A percentile compares a stretch with the other conserved stretches of the same genome.
phyloP scores from a whole-genome alignment of 2,329 filamentous ascomycete species.

The Aspergillus intermedius region DNA sequence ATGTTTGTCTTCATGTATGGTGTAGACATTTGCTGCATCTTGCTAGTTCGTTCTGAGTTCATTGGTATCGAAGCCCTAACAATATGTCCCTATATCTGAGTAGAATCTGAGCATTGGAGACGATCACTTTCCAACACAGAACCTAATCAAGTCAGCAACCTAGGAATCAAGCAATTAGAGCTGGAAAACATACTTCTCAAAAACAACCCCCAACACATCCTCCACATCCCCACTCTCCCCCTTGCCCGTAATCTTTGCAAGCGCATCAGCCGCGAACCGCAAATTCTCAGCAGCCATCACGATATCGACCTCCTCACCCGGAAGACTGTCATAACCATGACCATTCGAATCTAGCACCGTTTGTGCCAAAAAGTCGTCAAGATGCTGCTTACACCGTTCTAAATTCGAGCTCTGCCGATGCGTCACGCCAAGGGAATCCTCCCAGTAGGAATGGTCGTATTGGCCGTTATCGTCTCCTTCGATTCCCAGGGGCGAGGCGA shows the following conservation, averaged over 20 bases:
- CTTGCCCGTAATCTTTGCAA: slow-evolving; percentile 82
- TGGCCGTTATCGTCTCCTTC: slow-evolving; percentile 30
- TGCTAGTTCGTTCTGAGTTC: no score
- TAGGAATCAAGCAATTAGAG: slow-evolving; percentile 2
- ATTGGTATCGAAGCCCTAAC: no score
- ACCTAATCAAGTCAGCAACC: slow-evolving; percentile 32
- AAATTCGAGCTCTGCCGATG: slow-evolving; percentile 82
- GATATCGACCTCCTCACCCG: slow-evolving; percentile 57
- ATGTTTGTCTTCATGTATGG: no score
- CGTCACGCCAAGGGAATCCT: slow-evolving; percentile 83
- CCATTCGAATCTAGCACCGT: slow-evolving; percentile 27
- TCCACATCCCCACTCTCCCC: slow-evolving; percentile 86
- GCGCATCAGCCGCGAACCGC: slow-evolving; percentile 67
- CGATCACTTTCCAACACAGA: slow-evolving; percentile 42
- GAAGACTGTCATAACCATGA: not conserved
- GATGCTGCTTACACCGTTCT: slow-evolving; percentile 61
- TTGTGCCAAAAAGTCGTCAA: slow-evolving; percentile 66
- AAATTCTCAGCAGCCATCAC: slow-evolving; percentile 87
- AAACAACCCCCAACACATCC: slow-evolving; percentile 91
- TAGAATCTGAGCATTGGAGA: not conserved
- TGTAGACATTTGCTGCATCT: no score
- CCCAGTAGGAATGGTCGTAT: slow-evolving; percentile 60
- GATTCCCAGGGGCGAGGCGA: slow-evolving; percentile 33
- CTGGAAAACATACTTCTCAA: slow-evolving; percentile 69
- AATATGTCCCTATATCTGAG: no score